These are phyloP conservation scores for Aspergillus latus DNA, from an alignment of 2,329 filamentous ascomycete genomes.

Conservation along the genomic window DNA sequence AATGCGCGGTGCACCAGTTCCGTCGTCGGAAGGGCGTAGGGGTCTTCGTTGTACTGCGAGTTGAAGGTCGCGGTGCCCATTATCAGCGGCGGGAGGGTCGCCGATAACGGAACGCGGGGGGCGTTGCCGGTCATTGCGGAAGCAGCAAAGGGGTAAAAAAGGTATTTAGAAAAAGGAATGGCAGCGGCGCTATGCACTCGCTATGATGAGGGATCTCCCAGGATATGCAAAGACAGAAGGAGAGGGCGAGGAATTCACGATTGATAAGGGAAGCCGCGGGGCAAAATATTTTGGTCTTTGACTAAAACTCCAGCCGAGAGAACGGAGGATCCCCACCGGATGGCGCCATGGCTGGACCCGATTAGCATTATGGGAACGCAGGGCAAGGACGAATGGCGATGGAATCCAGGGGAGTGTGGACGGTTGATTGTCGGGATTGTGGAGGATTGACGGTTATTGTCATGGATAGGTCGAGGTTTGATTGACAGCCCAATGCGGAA, in stretches of 20 bases:
- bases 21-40: slow-evolving; percentile 50
- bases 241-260: too few species aligned
- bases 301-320: slow-evolving; percentile 12
- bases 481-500: not conserved
- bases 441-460: not conserved
- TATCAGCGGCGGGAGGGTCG: slow-evolving; percentile 46
- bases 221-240: not conserved
- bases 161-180: not conserved
- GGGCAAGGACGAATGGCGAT: slow-evolving; percentile 1
- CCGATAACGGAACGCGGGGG: slow-evolving; percentile 38
- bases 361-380: slow-evolving; percentile 8
- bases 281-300: too few species aligned
- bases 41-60: slow-evolving; percentile 51
- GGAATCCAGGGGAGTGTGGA: not conserved
- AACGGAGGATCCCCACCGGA: slow-evolving; percentile 10
- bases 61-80: slow-evolving; percentile 54
- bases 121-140: slow-evolving; percentile 27
- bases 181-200: not conserved
- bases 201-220: not conserved
- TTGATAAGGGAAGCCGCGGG: too few species aligned
- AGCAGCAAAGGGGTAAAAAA: not conserved
- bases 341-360: slow-evolving; percentile 27
- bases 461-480: not conserved
- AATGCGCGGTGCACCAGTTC: slow-evolving; percentile 51
- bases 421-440: slow-evolving; percentile 5